Evolutionary conservation across 2,329 filamentous ascomycete species (phyloP).

Genomic region (Fusarium newnesense): DNA sequence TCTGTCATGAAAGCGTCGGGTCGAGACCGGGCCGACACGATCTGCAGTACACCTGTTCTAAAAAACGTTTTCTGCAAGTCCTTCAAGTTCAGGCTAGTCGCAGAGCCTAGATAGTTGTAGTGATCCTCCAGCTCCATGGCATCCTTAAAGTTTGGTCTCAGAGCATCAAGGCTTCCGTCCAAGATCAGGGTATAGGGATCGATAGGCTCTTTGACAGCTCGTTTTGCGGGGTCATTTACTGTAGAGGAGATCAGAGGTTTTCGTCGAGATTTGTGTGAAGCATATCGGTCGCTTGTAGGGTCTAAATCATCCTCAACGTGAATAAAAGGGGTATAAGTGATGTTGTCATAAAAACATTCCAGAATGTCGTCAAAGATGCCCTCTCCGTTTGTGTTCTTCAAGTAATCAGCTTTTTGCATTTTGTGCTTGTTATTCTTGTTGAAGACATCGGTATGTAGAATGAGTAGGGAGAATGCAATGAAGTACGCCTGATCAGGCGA

Average conservation of each 20-base stretch:
- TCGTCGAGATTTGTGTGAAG: slow-evolving; percentile 77
- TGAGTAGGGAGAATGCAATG: slow-evolving; percentile 94
- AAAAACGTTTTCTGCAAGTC: slow-evolving; percentile 90
- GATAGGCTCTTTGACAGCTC: slow-evolving; percentile 81
- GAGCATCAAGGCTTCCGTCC: slow-evolving; percentile 83
- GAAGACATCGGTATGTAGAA: slow-evolving; percentile 98
- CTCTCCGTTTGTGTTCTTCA: slow-evolving; percentile 93
- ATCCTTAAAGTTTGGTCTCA: slow-evolving; percentile 90
- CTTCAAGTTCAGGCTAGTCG: slow-evolving; percentile 78
- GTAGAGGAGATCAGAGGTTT: slow-evolving; percentile 74
- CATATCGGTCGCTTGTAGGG: slow-evolving; percentile 77
- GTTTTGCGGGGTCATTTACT: slow-evolving; percentile 63
- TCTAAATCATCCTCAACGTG: slow-evolving; percentile 94
- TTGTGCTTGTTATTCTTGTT: slow-evolving; percentile 99
- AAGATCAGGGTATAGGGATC: slow-evolving; percentile 96
- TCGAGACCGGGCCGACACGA: slow-evolving; percentile 90
- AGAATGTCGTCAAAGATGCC: slow-evolving; percentile 93
- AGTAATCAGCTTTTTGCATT: slow-evolving; percentile 95
- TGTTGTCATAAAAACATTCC: slow-evolving; percentile 98
- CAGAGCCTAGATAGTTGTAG: slow-evolving; percentile 86
- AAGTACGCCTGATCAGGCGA: slow-evolving; percentile 97
- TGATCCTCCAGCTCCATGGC: slow-evolving; percentile 92
- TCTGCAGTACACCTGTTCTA: slow-evolving; percentile 90
- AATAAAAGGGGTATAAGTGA: slow-evolving; percentile 97
- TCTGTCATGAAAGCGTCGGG: slow-evolving; percentile 96